Conservation (phyloP, 768 basidiomycete species). For the Serpula lacrymans region DNA sequence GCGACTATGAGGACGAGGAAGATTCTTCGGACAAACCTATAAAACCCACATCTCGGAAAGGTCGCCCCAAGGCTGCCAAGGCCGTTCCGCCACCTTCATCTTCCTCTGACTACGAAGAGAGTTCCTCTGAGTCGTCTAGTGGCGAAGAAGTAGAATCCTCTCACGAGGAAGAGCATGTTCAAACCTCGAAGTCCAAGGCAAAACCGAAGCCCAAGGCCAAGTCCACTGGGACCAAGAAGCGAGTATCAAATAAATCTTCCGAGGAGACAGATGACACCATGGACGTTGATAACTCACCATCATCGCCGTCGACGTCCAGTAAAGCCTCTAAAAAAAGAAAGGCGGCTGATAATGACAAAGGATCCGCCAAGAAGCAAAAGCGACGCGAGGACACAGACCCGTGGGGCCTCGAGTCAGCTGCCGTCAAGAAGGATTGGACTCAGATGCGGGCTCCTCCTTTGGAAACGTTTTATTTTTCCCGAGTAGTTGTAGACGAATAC, state of each 20-base stretch:
- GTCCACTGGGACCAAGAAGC: conserved; percentile 18
- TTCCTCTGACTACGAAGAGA: conserved; percentile 29
- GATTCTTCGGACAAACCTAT: conserved; percentile 19
- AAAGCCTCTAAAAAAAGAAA: conserved; percentile 46
- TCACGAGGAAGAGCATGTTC: no score
- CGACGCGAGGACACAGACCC: conserved; percentile 64
- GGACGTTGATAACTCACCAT: conserved; percentile 52
- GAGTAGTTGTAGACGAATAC: conserved; percentile 91
- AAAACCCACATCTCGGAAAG: conserved; percentile 13
- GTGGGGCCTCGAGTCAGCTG: conserved; percentile 66
- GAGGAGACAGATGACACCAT: conserved; percentile 41
- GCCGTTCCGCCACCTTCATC: conserved; percentile 19
- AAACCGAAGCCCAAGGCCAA: conserved; percentile 27
- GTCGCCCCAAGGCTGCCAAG: conserved; percentile 19
- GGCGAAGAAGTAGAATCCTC: conserved; percentile 20
- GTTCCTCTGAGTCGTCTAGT: conserved; percentile 16
- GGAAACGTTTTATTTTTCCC: conserved; percentile 90
- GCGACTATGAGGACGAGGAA: conserved; percentile 30
- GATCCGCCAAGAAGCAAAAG: conserved; percentile 54
- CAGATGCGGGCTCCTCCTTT: conserved; percentile 80
- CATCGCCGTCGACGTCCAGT: conserved; percentile 29
- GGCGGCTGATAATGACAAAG: conserved; percentile 28
- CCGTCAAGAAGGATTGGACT: conserved; percentile 71
- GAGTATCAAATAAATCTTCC: conserved; percentile 11
- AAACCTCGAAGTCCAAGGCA: conserved; percentile 27